phyloP scores from a whole-genome alignment of 768 basidiomycete genomes.

The Gelatoporia subvermispora region DNA sequence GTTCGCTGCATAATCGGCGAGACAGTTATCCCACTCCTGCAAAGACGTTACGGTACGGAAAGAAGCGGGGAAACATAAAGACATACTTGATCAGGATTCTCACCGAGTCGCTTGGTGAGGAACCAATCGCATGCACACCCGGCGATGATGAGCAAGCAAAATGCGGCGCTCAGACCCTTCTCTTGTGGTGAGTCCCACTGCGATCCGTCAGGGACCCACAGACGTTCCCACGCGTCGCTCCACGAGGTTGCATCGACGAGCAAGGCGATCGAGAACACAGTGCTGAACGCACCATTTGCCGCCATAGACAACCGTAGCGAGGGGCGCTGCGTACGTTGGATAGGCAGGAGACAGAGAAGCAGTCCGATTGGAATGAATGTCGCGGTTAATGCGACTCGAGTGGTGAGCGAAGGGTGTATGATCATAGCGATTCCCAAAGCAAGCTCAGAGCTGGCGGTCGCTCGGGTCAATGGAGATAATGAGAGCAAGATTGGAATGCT shows the following conservation, averaged over 20 bases:
- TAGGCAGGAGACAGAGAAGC: slow-evolving; percentile 40
- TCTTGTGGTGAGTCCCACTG: slow-evolving; percentile 54
- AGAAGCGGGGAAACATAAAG: background rate
- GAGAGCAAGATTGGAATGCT: background rate
- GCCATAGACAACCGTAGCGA: slow-evolving; percentile 47
- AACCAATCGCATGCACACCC: slow-evolving; percentile 53
- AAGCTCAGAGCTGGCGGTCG: slow-evolving; percentile 32
- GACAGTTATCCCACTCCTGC: slow-evolving; percentile 68
- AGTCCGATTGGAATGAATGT: slow-evolving; percentile 34
- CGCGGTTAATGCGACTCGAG: slow-evolving; percentile 40
- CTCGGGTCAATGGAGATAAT: background rate
- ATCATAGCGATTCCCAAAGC: slow-evolving; percentile 50
- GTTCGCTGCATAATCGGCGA: slow-evolving; percentile 51
- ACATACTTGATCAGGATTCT: slow-evolving; percentile 63
- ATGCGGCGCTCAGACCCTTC: slow-evolving; percentile 55
- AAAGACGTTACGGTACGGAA: background rate
- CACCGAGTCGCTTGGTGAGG: slow-evolving; percentile 50
- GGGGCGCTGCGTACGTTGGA: slow-evolving; percentile 40
- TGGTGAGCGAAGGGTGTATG: slow-evolving; percentile 46
- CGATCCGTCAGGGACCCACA: slow-evolving; percentile 45
- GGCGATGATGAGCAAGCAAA: slow-evolving; percentile 42
- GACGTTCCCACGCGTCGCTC: slow-evolving; percentile 59
- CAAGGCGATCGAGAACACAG: slow-evolving; percentile 49
- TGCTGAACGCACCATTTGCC: slow-evolving; percentile 53
- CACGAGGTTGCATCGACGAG: slow-evolving; percentile 46